phyloP scores from a whole-genome alignment of 1,139 yeast genomes.

The Pichiaceae sp. region DNA sequence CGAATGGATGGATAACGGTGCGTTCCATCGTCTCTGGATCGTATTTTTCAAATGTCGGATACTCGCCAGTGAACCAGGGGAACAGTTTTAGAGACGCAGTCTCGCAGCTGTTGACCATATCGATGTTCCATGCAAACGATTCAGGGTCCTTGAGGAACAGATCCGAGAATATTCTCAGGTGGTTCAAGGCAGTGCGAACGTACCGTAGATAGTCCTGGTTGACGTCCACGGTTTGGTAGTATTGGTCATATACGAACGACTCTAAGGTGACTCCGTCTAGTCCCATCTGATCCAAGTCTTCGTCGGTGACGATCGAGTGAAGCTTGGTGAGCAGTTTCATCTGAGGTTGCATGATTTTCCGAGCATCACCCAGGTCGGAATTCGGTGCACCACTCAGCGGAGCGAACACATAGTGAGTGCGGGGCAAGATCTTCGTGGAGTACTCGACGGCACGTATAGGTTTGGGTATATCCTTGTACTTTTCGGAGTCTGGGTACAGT shows the following conservation, averaged over 20 bases:
- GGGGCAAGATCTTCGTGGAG: not conserved
- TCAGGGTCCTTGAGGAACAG: constrained; percentile 13
- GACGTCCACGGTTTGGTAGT: not conserved
- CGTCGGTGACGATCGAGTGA: not conserved
- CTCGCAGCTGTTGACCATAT: constrained; percentile 7
- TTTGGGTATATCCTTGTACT: not conserved
- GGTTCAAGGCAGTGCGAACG: constrained; percentile 9
- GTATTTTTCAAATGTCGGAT: constrained; percentile 18
- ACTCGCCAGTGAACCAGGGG: constrained; percentile 20
- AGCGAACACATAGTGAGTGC: not conserved
- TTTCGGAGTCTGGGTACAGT: not conserved
- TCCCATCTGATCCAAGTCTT: not conserved
- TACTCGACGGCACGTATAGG: not conserved
- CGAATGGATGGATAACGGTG: constrained; percentile 1
- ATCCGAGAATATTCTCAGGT: constrained; percentile 18
- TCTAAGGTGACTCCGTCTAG: not conserved
- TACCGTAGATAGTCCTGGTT: not conserved
- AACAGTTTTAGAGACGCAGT: constrained; percentile 11
- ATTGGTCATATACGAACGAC: not conserved
- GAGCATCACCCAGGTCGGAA: not conserved
- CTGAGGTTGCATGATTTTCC: not conserved
- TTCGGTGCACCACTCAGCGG: not conserved
- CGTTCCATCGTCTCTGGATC: constrained; percentile 11
- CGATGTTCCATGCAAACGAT: constrained; percentile 1
- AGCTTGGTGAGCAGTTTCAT: not conserved